Evolutionary conservation across 1,284 basidiomycete species (phyloP).

Genomic region (Neolentinus lepideus): DNA sequence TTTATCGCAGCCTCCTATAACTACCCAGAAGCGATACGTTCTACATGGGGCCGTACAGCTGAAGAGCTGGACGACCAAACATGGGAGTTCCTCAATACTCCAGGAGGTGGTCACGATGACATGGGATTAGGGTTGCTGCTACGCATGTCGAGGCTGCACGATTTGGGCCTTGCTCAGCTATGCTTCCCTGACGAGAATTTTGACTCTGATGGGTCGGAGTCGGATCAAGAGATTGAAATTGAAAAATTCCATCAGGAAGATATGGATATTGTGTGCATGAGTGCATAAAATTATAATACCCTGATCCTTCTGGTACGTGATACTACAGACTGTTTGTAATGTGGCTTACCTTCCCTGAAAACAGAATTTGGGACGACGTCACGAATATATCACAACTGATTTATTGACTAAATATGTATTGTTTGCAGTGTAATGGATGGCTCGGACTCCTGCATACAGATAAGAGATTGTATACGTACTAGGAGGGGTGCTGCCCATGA

Average conservation of each 20-base stretch:
- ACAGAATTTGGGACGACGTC: background rate
- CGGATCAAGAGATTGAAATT: background rate
- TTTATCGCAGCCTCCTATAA: slow-evolving; percentile 65
- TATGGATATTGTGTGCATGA: background rate
- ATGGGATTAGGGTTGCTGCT: slow-evolving; percentile 57
- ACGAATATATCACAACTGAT: background rate
- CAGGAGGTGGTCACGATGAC: slow-evolving; percentile 31
- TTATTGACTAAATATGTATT: background rate
- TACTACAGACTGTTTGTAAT: background rate
- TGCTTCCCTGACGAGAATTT: slow-evolving; percentile 39
- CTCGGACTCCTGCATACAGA: too few species aligned
- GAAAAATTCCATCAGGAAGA: background rate
- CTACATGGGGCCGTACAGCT: slow-evolving; percentile 60
- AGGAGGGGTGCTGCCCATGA: too few species aligned
- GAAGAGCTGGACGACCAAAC: slow-evolving; percentile 61
- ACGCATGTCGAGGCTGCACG: slow-evolving; percentile 67
- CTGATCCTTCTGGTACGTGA: background rate
- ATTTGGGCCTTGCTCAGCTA: slow-evolving; percentile 67
- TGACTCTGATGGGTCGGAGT: slow-evolving; percentile 6
- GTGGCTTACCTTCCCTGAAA: background rate
- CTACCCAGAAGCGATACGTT: slow-evolving; percentile 55
- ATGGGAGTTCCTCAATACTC: slow-evolving; percentile 52
- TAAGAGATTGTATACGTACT: too few species aligned
- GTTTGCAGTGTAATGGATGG: too few species aligned
- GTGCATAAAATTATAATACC: background rate